Evolutionary conservation across 192 early-diverging fungal species (phyloP), one percentile per base, ranked within the genome.

Genomic region (Backusella macrospora): DNA sequence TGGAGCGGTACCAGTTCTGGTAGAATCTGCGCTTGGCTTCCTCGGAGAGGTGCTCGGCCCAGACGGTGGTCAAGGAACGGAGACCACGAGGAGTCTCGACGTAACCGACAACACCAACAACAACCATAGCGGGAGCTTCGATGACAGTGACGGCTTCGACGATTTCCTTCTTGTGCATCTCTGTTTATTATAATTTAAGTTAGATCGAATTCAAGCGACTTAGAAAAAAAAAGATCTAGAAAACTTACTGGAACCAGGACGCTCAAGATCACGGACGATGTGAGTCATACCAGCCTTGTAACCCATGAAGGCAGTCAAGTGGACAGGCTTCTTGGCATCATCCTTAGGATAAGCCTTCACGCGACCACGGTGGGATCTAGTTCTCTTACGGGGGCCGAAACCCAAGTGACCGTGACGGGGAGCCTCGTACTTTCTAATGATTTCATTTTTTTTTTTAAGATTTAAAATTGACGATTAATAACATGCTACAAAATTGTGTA

Each of bases 271-370:
- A 78, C 98, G 96, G 80, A 99, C 98, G 86, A 99, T 90, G 90
- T 99, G 97, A 82, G 96, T 98, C 98, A 99, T 99, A 86, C 98
- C 98, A 52, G 98, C 98, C 96, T 99, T 99, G 93, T 99, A 99
- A 74, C 94, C 97, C 81, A 99, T 86, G 92, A 97, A 99, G 85
- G 98, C 98, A 45, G 98, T 98, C 86, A 98, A 89, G 87, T 98
- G 96, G 75, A 98, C 96, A 70, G 95, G 90, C 91, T 97, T 96
- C 83, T 88, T 89, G 69, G 92, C 81, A 85, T 99, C 96, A 89
- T 99, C 98, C 90, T 94, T 95, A 86, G 98, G 98, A 95, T 97
- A 99, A 71, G 98, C 93, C 95, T 98, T 98, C 79, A 91, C 91
- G 83, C 95, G 95, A 80, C 98, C 98, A 78, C 95, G 90, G 89